Percentiles rank a stretch among this genome's conserved stretches.
Evolutionary conservation across 257 asterid species (phyloP).

Genomic region (Scutellaria barbata): DNA sequence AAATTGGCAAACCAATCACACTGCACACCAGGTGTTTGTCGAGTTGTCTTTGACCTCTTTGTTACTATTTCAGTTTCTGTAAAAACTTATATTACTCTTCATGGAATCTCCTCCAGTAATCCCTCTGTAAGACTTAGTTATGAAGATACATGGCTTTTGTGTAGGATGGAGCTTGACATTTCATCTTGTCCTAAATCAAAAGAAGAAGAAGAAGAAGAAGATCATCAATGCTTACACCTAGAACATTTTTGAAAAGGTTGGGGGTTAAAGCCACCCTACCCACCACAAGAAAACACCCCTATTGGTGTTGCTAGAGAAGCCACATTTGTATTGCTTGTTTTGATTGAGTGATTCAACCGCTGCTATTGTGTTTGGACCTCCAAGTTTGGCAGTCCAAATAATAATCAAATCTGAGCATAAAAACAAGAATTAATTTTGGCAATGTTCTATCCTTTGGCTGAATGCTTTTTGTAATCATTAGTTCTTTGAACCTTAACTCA

Average conservation of each 20-base stretch:
- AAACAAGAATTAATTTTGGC: neutral
- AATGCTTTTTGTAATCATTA: constrained; percentile 2
- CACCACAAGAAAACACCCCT: too few relatives aligned
- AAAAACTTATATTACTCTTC: neutral
- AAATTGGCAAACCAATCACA: too few relatives aligned
- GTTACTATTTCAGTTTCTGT: neutral
- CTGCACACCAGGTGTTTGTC: constrained; percentile 44
- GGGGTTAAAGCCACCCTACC: too few relatives aligned
- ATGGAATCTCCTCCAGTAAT: neutral
- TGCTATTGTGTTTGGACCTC: too few relatives aligned
- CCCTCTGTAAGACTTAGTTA: neutral
- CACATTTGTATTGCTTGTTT: neutral
- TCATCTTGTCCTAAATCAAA: too few relatives aligned
- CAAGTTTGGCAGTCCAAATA: too few relatives aligned
- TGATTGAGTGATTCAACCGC: neutral
- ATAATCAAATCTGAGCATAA: neutral
- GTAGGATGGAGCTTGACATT: too few relatives aligned
- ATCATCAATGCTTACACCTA: too few relatives aligned
- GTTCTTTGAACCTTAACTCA: constrained; percentile 1
- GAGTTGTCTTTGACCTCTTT: too few relatives aligned
- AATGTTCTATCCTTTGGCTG: neutral
- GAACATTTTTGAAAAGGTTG: too few relatives aligned
- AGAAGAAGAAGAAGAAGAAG: too few relatives aligned
- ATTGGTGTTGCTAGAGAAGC: neutral
- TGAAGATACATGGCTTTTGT: too few relatives aligned